Evolutionary conservation across 768 basidiomycete species (phyloP), one percentile per base, ranked within the genome.

Genomic region (Rhodosporidiobolus sp.): DNA sequence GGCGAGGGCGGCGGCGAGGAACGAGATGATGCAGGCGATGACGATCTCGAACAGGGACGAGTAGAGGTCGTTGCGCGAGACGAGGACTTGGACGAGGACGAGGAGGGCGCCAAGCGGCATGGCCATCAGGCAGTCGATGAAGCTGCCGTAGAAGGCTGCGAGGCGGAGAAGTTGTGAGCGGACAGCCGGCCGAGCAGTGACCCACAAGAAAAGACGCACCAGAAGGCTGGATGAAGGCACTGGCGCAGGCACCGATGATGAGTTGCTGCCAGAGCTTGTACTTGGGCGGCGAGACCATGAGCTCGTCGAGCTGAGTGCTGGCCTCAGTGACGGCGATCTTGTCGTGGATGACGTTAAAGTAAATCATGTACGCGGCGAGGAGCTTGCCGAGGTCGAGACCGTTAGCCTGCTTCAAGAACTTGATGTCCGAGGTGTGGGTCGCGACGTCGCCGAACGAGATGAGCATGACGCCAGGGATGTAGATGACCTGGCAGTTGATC

Each of bases 21-120:
- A 93, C 65, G 90, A 90, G 80, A 90, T 85, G 34, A 92, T 67
- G 88, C 89, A 8, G 34, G 92, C 88, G 61, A 92, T 85, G 20
- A 89, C 90, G 71, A 93, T 91, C 86, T 91, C 90, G 69, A 90
- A 92, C 43, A 93, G 86, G 67, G 90, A 90, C 11, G 86, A 86
- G 77, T 91, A 91, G 24, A 94, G 81, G 78, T 92, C 89, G 77
- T 87, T 85, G 12, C 86, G 86, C 22, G 88, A 87, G 52, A 78
- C 74, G 56, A 90, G 79, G 57, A 88, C 83, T 78, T 94, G 92
- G 22, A 92, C 85, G 54, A 84, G 82, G 34, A 92, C 87, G 43
- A 94, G 84, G 9, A 92, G 82, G 28, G 86, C 86, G 17, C 92
- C 91, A 32, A 94, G 85, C 0, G 91, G 91, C 75, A 89, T 88